These are phyloP conservation scores for Zymoseptoria passerinii DNA, from an alignment of 2,329 filamentous ascomycete species.

Conservation along the genomic window DNA sequence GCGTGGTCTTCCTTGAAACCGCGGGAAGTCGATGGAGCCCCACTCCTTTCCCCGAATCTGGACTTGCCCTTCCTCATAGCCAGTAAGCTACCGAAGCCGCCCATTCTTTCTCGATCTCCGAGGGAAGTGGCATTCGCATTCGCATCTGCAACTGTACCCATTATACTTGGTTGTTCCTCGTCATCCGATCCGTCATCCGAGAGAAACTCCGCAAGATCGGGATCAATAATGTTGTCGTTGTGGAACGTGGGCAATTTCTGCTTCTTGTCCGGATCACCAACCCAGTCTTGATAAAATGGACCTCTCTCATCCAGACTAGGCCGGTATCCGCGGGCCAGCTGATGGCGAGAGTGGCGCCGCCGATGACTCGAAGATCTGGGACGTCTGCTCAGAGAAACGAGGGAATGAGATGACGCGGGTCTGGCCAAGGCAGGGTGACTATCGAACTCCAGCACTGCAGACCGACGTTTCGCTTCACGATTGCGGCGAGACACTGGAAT, in stretches of 20 bases:
- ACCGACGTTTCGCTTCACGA: constrained; percentile 73
- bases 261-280: constrained; percentile 58
- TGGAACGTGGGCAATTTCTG: constrained; percentile 81
- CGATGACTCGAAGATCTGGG: constrained; percentile 73
- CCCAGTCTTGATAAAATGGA: constrained; percentile 71
- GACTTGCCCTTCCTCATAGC: constrained; percentile 70
- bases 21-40: constrained; percentile 60
- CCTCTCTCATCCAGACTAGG: constrained; percentile 67
- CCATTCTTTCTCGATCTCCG: constrained; percentile 61
- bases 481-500: constrained; percentile 57
- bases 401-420: constrained; percentile 87
- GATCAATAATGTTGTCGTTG: constrained; percentile 96
- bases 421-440: constrained; percentile 66
- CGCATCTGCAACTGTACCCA: constrained; percentile 60
- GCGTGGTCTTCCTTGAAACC: constrained; percentile 52
- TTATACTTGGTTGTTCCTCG: constrained; percentile 81
- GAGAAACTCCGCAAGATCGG: constrained; percentile 88
- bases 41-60: constrained; percentile 61
- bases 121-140: constrained; percentile 33
- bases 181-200: constrained; percentile 85
- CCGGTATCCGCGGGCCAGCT: constrained; percentile 69
- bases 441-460: constrained; percentile 84
- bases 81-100: constrained; percentile 61
- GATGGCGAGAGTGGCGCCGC: constrained; percentile 80
- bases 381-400: constrained; percentile 64